Evolutionary conservation across 371 early-diverging fungal genomes (phyloP), one percentile per base, ranked within the genome.

Genomic region (Choanephora cucurbitarum): DNA sequence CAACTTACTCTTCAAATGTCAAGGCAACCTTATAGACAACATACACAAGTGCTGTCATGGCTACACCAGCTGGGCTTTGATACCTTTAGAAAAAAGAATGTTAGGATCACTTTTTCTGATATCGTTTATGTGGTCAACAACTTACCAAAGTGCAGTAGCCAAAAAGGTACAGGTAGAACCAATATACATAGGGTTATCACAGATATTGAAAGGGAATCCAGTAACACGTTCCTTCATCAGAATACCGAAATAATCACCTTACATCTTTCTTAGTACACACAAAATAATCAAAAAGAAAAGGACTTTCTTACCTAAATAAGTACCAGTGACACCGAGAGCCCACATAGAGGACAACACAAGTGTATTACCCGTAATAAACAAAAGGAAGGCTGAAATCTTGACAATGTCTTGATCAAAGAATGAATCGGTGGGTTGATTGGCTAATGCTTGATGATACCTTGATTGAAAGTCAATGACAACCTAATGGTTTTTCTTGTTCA

Each of bases 231-330:
- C 79, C 31, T 84, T 79, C 95, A 95, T 95, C 60, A 94, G 70
- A 47, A 95, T 94, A 47, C 96, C 96, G 80, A 94, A 95, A 72
- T 95, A 95, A 68, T 94, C 95, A 59, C 95, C 95, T 89, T 32
- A 34, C n/a, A n/a, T n/a, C n/a, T n/a, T n/a, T n/a, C n/a, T n/a
- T n/a, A n/a, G n/a, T n/a, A n/a, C n/a, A n/a, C n/a, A n/a, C n/a
- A n/a, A n/a, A n/a, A n/a, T n/a, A n/a, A n/a, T n/a, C n/a, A n/a
- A n/a, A n/a, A n/a, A n/a, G n/a, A n/a, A n/a, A n/a, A n/a, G n/a
- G n/a, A n/a, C n/a, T n/a, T n/a, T n/a, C 67, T 70, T 83, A 87
- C 89, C 90, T 32, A 95, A 74, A 60, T 94, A 95, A 19, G 96
- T 95, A 46, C 96, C 96, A 22, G 91, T 91, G 60, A 95, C 80